A percentile compares a stretch with the other conserved stretches of the same genome.
Conservation (phyloP, 805 yeast species). For the Candida andamanensis region DNA sequence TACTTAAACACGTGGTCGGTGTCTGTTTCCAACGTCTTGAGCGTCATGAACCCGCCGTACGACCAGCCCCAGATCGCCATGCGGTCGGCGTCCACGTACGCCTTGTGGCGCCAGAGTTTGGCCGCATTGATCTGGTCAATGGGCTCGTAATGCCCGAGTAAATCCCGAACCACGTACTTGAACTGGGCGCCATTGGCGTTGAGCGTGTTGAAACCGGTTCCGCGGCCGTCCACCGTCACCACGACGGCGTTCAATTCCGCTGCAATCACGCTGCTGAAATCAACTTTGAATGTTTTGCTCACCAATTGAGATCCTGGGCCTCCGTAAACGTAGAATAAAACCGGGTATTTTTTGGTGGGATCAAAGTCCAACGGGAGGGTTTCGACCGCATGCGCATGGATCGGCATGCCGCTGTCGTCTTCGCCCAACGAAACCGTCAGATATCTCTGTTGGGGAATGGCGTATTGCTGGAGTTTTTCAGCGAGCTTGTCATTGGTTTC, state of each 20-base stretch:
- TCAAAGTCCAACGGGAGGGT: conserved; percentile 74
- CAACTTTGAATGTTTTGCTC: conserved; percentile 49
- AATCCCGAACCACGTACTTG: conserved; percentile 75
- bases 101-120: conserved; percentile 53
- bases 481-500: conserved; percentile 44
- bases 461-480: conserved; percentile 37
- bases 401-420: conserved; percentile 42
- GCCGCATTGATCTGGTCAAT: conserved; percentile 87
- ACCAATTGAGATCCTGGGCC: conserved; percentile 95
- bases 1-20: conserved; percentile 68
- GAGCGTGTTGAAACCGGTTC: conserved; percentile 83
- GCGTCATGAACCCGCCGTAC: conserved; percentile 90
- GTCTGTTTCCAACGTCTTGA: conserved; percentile 84
- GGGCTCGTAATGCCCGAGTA: conserved; percentile 77
- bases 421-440: conserved; percentile 50
- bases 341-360: conserved; percentile 63
- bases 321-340: conserved; percentile 86
- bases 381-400: conserved; percentile 63
- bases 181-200: conserved; percentile 47
- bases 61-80: conserved; percentile 98
- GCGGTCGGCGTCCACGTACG: conserved; percentile 57
- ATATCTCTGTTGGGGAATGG: conserved; percentile 51
- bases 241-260: conserved; percentile 78
- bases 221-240: conserved; percentile 94
- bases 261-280: conserved; percentile 72